Base-by-base conservation (phyloP, 2,329 filamentous ascomycete genomes). In the Curvularia sp. region DNA sequence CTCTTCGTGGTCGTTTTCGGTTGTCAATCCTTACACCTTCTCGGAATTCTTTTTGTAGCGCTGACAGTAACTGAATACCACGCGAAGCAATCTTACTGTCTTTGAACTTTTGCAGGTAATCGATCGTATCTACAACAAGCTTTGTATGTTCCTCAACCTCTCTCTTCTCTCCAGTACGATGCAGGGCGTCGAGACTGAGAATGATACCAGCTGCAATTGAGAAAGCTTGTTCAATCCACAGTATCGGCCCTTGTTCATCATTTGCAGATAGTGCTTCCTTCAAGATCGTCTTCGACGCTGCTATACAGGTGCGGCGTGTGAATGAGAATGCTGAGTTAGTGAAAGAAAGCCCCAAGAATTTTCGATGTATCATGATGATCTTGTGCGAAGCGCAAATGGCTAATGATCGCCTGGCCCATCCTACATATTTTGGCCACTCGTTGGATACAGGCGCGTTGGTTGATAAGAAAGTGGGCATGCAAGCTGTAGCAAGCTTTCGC, bases 161-260 rank as follows among this genome's bases (percentile, higher is more conserved):
- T 0, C 50, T 50, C 20, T 64, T 57, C 5, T 49, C 42, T 15
- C 53, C 35, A 2, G 30, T 49, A 15, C 74, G 74, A 56, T 79
- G 75, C 46, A 76, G 73, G 4, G 74, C 66, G 49, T 79, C 77
- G n/a, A 79, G 65, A 22, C 74, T 73, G 13, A 79, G 60, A 2
- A 78, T 77, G 7, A 79, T 79, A 43, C 74, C 64, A 4, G 77
- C 77, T 18, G 78, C 75, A 1, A 80, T 75, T n/a, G 72, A 71
- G 52, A 80, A 80, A 7, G 77, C 76, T 58, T 80, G 76, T 35
- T 79, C 72, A 30, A 78, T 78, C 77, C 77, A 79, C 5, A 80
- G 5, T 72, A 66, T 43, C 1, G 77, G 77, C 1, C 73, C 76
- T 13, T 71, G 63, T 13, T 77, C 70, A 12, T 72, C 67, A 1